phyloP scores from a whole-genome alignment of 2,329 filamentous ascomycete genomes.

The Claviceps sp. region DNA sequence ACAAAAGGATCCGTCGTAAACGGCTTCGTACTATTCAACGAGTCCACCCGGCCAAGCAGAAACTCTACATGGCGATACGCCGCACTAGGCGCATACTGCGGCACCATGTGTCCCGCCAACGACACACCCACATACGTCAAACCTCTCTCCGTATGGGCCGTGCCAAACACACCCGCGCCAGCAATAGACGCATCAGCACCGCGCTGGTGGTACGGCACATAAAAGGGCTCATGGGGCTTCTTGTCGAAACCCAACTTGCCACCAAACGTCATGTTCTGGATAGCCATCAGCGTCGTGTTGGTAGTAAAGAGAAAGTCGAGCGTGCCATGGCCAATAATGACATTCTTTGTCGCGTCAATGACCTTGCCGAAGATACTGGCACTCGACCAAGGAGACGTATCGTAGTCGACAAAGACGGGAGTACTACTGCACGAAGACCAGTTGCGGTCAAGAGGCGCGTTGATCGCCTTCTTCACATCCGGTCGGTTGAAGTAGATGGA shows the following conservation, averaged over 20 bases:
- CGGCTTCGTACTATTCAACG: constrained; percentile 20
- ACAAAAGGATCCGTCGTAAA: not conserved
- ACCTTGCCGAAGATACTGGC: constrained; percentile 41
- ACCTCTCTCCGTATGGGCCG: constrained; percentile 57
- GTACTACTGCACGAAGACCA: constrained; percentile 42
- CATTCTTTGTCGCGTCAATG: constrained; percentile 57
- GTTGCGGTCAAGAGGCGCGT: constrained; percentile 35
- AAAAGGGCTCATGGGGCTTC: constrained; percentile 47
- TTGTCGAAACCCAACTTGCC: constrained; percentile 54
- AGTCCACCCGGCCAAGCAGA: constrained; percentile 55
- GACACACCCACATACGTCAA: constrained; percentile 56
- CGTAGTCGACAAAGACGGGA: constrained; percentile 26
- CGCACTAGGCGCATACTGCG: constrained; percentile 54
- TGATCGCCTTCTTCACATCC: constrained; percentile 55
- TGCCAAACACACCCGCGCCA: constrained; percentile 49
- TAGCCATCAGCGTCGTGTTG: constrained; percentile 55
- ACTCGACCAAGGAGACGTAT: constrained; percentile 3
- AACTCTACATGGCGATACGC: constrained; percentile 62
- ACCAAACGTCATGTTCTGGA: constrained; percentile 74
- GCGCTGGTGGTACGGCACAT: constrained; percentile 38
- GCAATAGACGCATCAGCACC: constrained; percentile 29
- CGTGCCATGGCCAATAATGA: constrained; percentile 60
- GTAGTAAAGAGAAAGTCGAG: constrained; percentile 54
- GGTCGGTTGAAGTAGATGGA: constrained; percentile 54
- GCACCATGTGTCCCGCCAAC: constrained; percentile 51